These are phyloP conservation scores for Solanum paucissectum DNA, from an alignment of 257 asterid genomes.

Conservation along the genomic window DNA sequence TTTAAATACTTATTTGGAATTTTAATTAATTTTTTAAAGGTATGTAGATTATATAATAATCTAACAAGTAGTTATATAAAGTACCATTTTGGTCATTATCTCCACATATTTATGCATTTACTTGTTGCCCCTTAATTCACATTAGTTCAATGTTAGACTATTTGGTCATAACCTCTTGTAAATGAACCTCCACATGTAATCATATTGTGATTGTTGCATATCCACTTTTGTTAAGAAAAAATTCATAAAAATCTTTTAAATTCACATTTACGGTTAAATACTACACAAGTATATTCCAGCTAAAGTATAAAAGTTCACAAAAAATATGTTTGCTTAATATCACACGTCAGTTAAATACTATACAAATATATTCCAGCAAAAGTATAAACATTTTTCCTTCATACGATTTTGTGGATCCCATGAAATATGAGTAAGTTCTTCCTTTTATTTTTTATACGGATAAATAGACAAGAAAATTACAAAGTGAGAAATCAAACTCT, in stretches of 20 bases:
- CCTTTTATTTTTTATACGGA: too few relatives aligned
- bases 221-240: background rate
- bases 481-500: too few relatives aligned
- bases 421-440: too few relatives aligned
- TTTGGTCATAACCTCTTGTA: background rate
- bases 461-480: too few relatives aligned
- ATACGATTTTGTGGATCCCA: background rate
- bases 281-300: background rate
- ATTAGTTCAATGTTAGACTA: background rate
- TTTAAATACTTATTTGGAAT: background rate
- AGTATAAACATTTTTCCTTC: background rate
- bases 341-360: background rate
- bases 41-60: background rate
- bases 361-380: too few relatives aligned
- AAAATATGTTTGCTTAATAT: background rate
- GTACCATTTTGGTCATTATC: background rate
- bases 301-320: background rate
- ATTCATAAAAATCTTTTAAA: background rate
- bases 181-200: too few relatives aligned
- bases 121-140: background rate
- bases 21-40: too few relatives aligned
- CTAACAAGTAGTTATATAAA: background rate
- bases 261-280: background rate
- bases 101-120: background rate
- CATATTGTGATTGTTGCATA: too few relatives aligned